Percentiles rank a stretch among this genome's conserved stretches.
phyloP scores from a whole-genome alignment of 1,284 basidiomycete species.

The Fistulinella cinereoalba region DNA sequence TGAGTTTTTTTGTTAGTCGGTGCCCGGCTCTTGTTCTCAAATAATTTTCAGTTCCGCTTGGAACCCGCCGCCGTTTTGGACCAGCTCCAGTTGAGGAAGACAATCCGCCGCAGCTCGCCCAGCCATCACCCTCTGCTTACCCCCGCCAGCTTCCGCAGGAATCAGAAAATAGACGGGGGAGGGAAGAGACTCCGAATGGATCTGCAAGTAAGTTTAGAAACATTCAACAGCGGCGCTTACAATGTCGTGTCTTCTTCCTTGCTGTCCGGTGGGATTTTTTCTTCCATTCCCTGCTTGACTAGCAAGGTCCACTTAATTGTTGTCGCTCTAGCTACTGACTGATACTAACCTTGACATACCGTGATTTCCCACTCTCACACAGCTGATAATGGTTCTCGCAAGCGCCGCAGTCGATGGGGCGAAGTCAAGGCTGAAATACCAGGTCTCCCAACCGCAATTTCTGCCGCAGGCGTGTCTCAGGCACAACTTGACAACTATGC shows the following conservation, averaged over 20 bases:
- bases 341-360: conserved; percentile 56
- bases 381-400: conserved; percentile 84
- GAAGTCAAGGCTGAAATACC: conserved; percentile 86
- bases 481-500: conserved; percentile 95
- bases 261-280: conserved; percentile 33
- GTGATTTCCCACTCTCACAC: conserved; percentile 39
- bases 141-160: conserved; percentile 61
- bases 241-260: conserved; percentile 31
- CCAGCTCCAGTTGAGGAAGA: conserved; percentile 74
- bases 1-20: conserved; percentile 33
- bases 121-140: conserved; percentile 79
- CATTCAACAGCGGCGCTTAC: conserved; percentile 32
- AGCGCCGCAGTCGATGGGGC: conserved; percentile 94
- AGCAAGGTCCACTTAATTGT: conserved; percentile 37
- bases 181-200: conserved; percentile 60
- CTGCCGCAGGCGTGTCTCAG: conserved; percentile 86
- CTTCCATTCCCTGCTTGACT: conserved; percentile 26
- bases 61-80: conserved; percentile 84
- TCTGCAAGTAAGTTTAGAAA: conserved; percentile 52
- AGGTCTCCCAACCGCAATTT: conserved; percentile 89
- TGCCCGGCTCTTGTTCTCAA: conserved; percentile 9
- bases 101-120: conserved; percentile 77
- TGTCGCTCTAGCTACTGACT: conserved; percentile 47
- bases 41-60: conserved; percentile 59
- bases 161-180: conserved; percentile 53